phyloP scores from a whole-genome alignment of 495 filamentous ascomycete species.

The Cenococcum geophilum region DNA sequence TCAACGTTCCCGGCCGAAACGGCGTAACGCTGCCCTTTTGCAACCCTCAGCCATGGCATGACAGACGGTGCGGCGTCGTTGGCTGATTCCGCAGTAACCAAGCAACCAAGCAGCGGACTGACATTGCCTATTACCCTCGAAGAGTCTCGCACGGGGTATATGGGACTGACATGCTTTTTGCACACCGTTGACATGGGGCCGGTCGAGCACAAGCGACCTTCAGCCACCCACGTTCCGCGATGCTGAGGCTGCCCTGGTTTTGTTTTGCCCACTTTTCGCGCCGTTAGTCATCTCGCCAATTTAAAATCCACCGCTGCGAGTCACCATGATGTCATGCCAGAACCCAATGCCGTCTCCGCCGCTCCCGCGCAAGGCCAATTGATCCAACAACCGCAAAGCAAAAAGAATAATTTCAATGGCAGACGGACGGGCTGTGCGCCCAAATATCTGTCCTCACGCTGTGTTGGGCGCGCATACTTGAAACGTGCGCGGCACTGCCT shows the following conservation, averaged over 20 bases:
- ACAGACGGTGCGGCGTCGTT: background rate
- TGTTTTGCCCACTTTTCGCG: background rate
- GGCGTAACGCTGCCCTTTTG: too few relatives aligned
- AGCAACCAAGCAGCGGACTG: background rate
- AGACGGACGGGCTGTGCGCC: too few relatives aligned
- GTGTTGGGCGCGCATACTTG: background rate
- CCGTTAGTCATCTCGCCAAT: conserved; percentile 2
- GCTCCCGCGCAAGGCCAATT: background rate
- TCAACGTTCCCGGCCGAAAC: background rate
- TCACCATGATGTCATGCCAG: conserved; percentile 2
- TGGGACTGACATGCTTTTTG: conserved; percentile 1
- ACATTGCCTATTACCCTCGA: background rate
- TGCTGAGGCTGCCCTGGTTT: conserved; percentile 5
- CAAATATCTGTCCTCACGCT: too few relatives aligned
- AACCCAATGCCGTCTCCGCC: background rate
- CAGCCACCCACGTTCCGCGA: conserved; percentile 1
- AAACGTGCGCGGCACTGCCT: background rate
- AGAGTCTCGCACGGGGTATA: background rate
- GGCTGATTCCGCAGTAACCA: background rate
- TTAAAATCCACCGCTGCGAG: background rate
- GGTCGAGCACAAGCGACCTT: background rate
- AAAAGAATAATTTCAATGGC: background rate
- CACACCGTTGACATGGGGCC: background rate
- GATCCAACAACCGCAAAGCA: background rate
- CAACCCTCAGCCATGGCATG: background rate